phyloP scores from a whole-genome alignment of 2,329 filamentous ascomycete genomes.

The Fusarium albidum region DNA sequence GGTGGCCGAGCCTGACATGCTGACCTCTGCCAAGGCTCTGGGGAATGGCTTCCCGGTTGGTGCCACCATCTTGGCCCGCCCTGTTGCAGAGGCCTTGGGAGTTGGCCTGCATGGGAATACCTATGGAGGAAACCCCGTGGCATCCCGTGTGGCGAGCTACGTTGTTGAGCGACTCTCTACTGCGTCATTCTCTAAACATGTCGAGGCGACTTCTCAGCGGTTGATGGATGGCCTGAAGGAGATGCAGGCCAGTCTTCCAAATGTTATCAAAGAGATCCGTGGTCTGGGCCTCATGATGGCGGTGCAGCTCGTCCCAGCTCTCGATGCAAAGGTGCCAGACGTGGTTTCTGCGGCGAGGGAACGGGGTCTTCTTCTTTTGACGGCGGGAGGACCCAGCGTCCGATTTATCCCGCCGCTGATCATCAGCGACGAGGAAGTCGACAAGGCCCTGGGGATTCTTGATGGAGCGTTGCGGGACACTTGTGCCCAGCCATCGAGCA shows the following conservation, averaged over 20 bases:
- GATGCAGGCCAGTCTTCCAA: background rate
- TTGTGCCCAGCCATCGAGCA: no score
- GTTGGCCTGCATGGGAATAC: conserved; percentile 5
- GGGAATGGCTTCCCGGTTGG: conserved; percentile 7
- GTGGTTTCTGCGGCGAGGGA: background rate
- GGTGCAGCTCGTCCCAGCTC: background rate
- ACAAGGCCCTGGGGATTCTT: background rate
- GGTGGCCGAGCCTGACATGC: conserved; percentile 4
- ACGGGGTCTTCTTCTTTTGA: conserved; percentile 1
- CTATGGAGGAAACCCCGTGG: conserved; percentile 8
- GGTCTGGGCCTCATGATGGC: conserved; percentile 7
- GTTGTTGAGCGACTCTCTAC: conserved; percentile 1
- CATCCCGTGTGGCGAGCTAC: conserved; percentile 6
- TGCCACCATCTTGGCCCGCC: conserved; percentile 5
- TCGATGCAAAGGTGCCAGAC: conserved; percentile 1
- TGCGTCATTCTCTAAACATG: background rate
- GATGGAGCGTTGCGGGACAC: background rate
- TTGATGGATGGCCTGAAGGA: background rate
- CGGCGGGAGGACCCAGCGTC: conserved; percentile 5
- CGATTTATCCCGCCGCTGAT: conserved; percentile 9
- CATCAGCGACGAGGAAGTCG: conserved; percentile 2
- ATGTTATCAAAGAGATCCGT: background rate
- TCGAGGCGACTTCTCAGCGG: conserved; percentile 2
- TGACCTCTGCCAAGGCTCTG: conserved; percentile 6
- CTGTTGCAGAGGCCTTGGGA: conserved; percentile 2